Conservation (phyloP, 164 flowering plant genomes). For the Piper betle region DNA sequence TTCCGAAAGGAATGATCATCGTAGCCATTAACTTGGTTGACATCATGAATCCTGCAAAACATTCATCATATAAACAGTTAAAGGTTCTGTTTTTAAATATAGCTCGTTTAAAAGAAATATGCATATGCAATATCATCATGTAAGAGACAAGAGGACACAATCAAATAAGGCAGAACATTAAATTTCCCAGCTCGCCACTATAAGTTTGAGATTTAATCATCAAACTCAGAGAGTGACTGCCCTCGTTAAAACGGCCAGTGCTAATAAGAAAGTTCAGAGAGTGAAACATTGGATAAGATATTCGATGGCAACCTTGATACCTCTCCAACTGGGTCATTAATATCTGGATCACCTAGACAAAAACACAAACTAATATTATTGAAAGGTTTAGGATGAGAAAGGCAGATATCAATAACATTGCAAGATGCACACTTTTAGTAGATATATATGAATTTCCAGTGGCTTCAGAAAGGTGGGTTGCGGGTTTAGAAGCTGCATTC, state of each 20-base stretch:
- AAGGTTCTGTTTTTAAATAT: not conserved
- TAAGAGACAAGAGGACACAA: too few species aligned
- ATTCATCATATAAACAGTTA: not conserved
- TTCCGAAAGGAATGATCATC: too few species aligned
- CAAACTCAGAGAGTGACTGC: too few species aligned
- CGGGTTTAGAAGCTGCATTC: not conserved
- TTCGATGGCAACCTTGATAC: not conserved
- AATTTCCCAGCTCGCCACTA: too few species aligned
- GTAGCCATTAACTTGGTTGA: not conserved
- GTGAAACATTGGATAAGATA: too few species aligned
- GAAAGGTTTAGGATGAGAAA: too few species aligned
- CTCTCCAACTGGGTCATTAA: not conserved
- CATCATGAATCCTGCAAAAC: not conserved
- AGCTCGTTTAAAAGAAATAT: too few species aligned
- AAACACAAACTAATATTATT: not conserved
- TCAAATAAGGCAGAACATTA: too few species aligned
- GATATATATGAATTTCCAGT: conserved; percentile 4
- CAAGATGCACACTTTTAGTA: conserved; percentile 2
- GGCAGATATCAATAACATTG: not conserved
- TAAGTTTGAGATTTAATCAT: too few species aligned
- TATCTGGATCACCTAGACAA: conserved; percentile 7
- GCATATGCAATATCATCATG: too few species aligned
- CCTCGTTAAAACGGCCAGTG: too few species aligned
- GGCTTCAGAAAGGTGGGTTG: conserved; percentile 1
- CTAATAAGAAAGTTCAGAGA: not conserved